phyloP scores from a whole-genome alignment of 805 yeast species.

The Wickerhamomyces hampshirensis region DNA sequence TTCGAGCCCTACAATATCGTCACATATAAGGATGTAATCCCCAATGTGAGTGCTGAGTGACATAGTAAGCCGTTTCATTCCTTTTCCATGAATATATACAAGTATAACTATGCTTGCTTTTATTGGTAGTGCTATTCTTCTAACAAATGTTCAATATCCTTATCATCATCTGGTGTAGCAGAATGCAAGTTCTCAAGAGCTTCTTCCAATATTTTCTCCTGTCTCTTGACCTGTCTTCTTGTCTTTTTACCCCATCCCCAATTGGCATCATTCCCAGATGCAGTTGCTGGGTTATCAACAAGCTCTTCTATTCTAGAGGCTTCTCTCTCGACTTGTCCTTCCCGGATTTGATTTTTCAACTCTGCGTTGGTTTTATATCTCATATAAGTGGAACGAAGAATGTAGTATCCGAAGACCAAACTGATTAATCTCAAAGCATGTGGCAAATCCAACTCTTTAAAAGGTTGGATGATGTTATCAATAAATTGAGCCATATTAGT shows the following conservation, averaged over 20 bases:
- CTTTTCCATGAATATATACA: neutral
- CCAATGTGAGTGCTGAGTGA: too few species aligned
- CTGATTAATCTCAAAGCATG: slow-evolving; percentile 44
- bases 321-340: slow-evolving; percentile 41
- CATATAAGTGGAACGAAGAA: slow-evolving; percentile 51
- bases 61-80: neutral
- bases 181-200: slow-evolving; percentile 39
- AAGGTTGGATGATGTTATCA: slow-evolving; percentile 3
- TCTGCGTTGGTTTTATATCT: slow-evolving; percentile 56
- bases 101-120: neutral
- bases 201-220: slow-evolving; percentile 50
- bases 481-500: neutral
- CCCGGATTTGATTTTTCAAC: slow-evolving; percentile 45
- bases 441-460: slow-evolving; percentile 36
- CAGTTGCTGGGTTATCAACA: slow-evolving; percentile 33
- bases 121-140: too few species aligned
- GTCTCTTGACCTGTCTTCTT: slow-evolving; percentile 51
- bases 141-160: slow-evolving; percentile 63
- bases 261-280: slow-evolving; percentile 34
- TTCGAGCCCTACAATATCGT: too few species aligned
- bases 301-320: slow-evolving; percentile 27
- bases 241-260: slow-evolving; percentile 85
- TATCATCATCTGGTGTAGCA: slow-evolving; percentile 50
- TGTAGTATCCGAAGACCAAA: slow-evolving; percentile 58
- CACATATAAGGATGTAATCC: too few species aligned